A percentile compares a stretch with the other conserved stretches of the same genome.
Evolutionary conservation across 1,284 basidiomycete species (phyloP).

Genomic region (Microbotryum silenes-acaulis): DNA sequence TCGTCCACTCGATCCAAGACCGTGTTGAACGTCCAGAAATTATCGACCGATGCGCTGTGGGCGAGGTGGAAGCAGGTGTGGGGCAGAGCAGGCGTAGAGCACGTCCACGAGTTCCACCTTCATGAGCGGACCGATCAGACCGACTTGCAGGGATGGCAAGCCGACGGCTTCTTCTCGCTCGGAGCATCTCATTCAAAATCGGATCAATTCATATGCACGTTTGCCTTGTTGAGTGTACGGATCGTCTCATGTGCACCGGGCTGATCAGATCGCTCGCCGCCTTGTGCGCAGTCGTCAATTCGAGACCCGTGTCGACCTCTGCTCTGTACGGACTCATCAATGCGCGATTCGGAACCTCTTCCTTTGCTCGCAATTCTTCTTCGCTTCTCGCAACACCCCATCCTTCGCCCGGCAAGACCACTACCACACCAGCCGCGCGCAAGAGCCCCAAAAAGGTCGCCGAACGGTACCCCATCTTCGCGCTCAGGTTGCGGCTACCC

Average conservation of each 20-base stretch:
- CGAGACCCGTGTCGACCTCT: slow-evolving; percentile 58
- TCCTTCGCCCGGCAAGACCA: not conserved
- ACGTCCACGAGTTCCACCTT: slow-evolving; percentile 14
- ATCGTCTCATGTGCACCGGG: too few relatives aligned
- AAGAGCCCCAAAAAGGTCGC: slow-evolving; percentile 46
- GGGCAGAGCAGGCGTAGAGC: slow-evolving; percentile 18
- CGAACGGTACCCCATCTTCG: slow-evolving; percentile 70
- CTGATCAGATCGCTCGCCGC: not conserved
- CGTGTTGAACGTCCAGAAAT: slow-evolving; percentile 5
- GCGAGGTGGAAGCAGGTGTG: slow-evolving; percentile 28
- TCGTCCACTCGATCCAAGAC: not conserved
- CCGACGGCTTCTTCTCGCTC: slow-evolving; percentile 29
- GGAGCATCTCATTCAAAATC: slow-evolving; percentile 26
- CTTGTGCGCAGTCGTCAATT: slow-evolving; percentile 62
- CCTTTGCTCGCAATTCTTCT: slow-evolving; percentile 54
- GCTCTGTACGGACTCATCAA: slow-evolving; percentile 66
- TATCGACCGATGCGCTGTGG: slow-evolving; percentile 9
- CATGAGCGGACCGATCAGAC: not conserved
- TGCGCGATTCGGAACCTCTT: slow-evolving; percentile 55
- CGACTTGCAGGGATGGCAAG: not conserved
- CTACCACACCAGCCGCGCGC: slow-evolving; percentile 42
- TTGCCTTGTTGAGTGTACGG: not conserved
- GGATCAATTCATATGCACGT: slow-evolving; percentile 32
- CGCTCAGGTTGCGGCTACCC: slow-evolving; percentile 63
- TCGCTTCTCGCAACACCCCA: slow-evolving; percentile 12